Evolutionary conservation across 441 rosid species (phyloP), one percentile per base, ranked within the genome.

Genomic region (Sinapis alba): DNA sequence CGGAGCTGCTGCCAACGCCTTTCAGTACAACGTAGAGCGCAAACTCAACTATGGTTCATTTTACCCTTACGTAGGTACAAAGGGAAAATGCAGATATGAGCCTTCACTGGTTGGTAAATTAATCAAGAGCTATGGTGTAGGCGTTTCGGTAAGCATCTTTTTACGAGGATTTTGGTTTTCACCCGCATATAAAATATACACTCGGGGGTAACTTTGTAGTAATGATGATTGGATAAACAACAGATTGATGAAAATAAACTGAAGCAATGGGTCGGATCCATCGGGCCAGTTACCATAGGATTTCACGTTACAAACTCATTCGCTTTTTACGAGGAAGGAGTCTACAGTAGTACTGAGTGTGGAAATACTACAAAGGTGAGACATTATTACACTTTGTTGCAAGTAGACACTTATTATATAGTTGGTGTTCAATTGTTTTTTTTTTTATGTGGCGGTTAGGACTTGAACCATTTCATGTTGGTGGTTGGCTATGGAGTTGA

Each of bases 1-100:
- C 71, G 99, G 99, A 9, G 86, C 93, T 85, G 98, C 98, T n/a
- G 93, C 99, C 57, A 97, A 95, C 78, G 99, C 99, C 68, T 95
- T 90, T 23, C 95, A 95, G 67, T 95, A 93, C 83, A 86, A 47
- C 53, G 53, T 47, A 16, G 53, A 47, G 53, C 53, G 91, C 78
- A 95, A 91, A 77, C 87, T 79, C 74, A 93, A 93, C 24, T 97
- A 97, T 50, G 97, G 98, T 6, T 6, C 20, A 47, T 15, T 15
- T 47, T 47, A 47, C 53, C 53, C 97, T 95, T 41, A 97, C 53
- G 9, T 7, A 47, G 53, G 53, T 16, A 93, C 66, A 91, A 98
- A 2, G 98, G 90, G 88, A 84, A 81, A 93, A 95, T 47, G 53
- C 53, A 47, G 19, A 47, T 47, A 47, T 16, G 53, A 47, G 53